Evolutionary conservation across 805 yeast species (phyloP), one percentile per base, ranked within the genome.

Genomic region (Saturnispora halmiae): DNA sequence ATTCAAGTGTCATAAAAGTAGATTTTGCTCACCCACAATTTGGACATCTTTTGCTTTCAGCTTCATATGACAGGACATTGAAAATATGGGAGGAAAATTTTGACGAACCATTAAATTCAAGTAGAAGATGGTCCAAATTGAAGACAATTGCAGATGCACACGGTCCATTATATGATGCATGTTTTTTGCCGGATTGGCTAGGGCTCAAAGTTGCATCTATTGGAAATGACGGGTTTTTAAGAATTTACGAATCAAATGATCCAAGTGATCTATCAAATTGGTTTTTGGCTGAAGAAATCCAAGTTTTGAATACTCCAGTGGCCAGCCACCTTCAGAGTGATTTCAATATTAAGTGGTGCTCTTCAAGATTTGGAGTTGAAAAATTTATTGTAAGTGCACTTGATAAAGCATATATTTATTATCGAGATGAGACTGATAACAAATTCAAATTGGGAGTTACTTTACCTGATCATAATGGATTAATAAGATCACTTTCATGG

Each of bases 21-120:
- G 77, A 78, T 35, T 92, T 96, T 94, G 96, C 97, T 1, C 82
- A 85, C 38, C 98, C 98, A 2, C 94, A 90, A 59, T 87, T 77
- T 60, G 94, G 95, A 7, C 84, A 84, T 54, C 66, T 92, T 3
- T 60, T 92, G 19, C 94, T 95, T 1, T 76, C 92, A 20, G 87
- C 88, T 27, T 84, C 96, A 1, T 86, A 82, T 59, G 99, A 92
- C 55, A 72, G 94, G 40, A 82, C 94, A 0, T 77, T 90, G 22
- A 82, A 82, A 54, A 66, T 92, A 20, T 92, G 95, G 94, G 95
- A 86, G 58, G 96, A 90, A 54, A 78, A 77, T 51, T 77, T 79
- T 8, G 87, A 81, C 48, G 94, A 82, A 56, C 71, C 77, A 21
- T 73, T 70, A 42, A 78, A 80, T 20, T 72, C 80, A n/a, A 95